Percentiles rank a stretch among this genome's conserved stretches.
Conservation (phyloP, 345 rosid species). For the Combretum micranthum region DNA sequence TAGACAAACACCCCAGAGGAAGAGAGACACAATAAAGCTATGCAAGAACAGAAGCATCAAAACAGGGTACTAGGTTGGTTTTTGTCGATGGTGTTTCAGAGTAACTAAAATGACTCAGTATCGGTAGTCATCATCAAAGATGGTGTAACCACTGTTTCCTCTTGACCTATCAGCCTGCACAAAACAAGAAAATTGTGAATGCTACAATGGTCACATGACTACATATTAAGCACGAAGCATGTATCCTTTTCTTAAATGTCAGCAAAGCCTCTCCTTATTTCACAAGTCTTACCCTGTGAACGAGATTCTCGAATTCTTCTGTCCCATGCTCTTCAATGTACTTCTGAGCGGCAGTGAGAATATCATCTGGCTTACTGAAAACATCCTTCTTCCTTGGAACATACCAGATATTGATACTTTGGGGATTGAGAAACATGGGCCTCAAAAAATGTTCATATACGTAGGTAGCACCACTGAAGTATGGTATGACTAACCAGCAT, state of each 20-base stretch:
- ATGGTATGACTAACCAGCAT: slow-evolving; percentile 92
- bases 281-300: slow-evolving; percentile 42
- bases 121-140: slow-evolving; percentile 24
- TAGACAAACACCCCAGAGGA: too few species aligned
- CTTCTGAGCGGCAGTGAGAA: slow-evolving; percentile 81
- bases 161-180: slow-evolving; percentile 64
- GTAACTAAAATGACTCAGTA: slow-evolving; percentile 8
- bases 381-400: slow-evolving; percentile 71
- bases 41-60: not conserved
- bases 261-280: not conserved
- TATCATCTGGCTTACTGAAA: slow-evolving; percentile 57
- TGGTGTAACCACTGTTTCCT: slow-evolving; percentile 14
- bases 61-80: not conserved
- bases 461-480: slow-evolving; percentile 94
- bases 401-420: slow-evolving; percentile 85
- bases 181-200: not conserved
- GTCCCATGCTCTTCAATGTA: slow-evolving; percentile 86
- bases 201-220: not conserved
- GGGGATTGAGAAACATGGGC: slow-evolving; percentile 66
- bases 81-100: not conserved
- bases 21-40: too few species aligned
- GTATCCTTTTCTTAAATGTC: not conserved
- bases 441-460: slow-evolving; percentile 85
- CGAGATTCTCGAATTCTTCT: slow-evolving; percentile 74
- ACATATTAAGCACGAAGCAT: not conserved